Evolutionary conservation across 768 basidiomycete genomes (phyloP).

Genomic region (Cubamyces lactineus): DNA sequence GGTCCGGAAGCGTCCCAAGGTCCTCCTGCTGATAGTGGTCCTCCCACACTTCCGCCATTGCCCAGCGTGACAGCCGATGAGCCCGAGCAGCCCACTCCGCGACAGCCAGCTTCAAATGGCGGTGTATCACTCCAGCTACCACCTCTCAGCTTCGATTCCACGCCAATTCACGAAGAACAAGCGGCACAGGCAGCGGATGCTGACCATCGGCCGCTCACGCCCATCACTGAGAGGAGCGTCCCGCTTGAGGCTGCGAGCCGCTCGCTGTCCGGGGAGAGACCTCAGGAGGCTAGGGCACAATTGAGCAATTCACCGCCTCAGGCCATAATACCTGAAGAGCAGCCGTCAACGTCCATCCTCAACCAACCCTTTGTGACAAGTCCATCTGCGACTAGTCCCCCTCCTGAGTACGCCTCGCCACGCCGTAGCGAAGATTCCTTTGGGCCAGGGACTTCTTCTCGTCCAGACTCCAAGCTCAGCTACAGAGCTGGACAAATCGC

Average conservation of each 20-base stretch:
- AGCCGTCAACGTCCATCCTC: conserved; percentile 19
- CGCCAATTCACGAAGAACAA: conserved; percentile 15
- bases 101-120: conserved; percentile 21
- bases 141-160: conserved; percentile 52
- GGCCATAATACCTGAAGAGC: conserved; percentile 15
- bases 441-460: conserved; percentile 34
- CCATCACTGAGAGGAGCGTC: conserved; percentile 62
- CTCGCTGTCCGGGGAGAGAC: conserved; percentile 24
- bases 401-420: conserved; percentile 13
- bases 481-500: background rate
- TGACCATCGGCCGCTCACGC: conserved; percentile 50
- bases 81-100: background rate
- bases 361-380: conserved; percentile 31
- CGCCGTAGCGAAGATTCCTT: conserved; percentile 42
- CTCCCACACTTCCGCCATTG: conserved; percentile 34
- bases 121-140: conserved; percentile 54
- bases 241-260: conserved; percentile 34
- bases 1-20: conserved; percentile 21
- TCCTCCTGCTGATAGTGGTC: conserved; percentile 9
- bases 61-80: conserved; percentile 20
- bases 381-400: conserved; percentile 31
- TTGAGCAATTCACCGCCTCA: background rate
- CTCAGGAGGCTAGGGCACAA: conserved; percentile 1
- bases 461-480: conserved; percentile 44
- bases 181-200: conserved; percentile 9